Evolutionary conservation across 768 basidiomycete genomes (phyloP).

Genomic region (Agaricus sinodeliciosus): DNA sequence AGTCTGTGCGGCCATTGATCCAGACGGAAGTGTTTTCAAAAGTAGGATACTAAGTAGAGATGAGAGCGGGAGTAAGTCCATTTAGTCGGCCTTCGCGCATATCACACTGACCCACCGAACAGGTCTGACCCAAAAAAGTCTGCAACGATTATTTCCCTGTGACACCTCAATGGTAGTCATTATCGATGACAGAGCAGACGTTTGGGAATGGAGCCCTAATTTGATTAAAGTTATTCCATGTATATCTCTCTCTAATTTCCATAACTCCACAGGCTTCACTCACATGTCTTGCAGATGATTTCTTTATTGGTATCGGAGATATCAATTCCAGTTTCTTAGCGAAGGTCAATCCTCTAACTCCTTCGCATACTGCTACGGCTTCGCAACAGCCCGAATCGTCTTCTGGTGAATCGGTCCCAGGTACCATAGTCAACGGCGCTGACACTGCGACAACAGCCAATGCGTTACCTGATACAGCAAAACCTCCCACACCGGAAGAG

Average conservation of each 20-base stretch:
- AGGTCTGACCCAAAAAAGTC: constrained; percentile 89
- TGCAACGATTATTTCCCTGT: constrained; percentile 90
- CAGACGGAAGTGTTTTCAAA: constrained; percentile 77
- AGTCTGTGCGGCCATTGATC: constrained; percentile 92
- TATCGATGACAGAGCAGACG: constrained; percentile 96
- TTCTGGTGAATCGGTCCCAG: constrained; percentile 6
- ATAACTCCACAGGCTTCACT: constrained; percentile 7
- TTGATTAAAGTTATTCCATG: constrained; percentile 96
- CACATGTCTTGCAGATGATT: constrained; percentile 63
- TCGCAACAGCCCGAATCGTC: constrained; percentile 12
- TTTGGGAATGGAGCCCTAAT: constrained; percentile 98
- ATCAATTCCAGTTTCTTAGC: constrained; percentile 95
- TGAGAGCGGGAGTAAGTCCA: constrained; percentile 86
- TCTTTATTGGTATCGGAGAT: constrained; percentile 97
- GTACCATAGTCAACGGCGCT: neutral
- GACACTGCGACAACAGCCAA: constrained; percentile 11
- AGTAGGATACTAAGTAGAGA: constrained; percentile 87
- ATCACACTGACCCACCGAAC: constrained; percentile 10
- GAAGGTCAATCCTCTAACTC: constrained; percentile 54
- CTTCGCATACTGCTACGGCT: constrained; percentile 24
- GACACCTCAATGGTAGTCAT: constrained; percentile 99
- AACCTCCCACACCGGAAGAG: constrained; percentile 28
- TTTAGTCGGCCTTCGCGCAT: constrained; percentile 9
- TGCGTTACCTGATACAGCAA: constrained; percentile 15
- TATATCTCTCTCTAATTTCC: constrained; percentile 27